A percentile compares a stretch with the other conserved stretches of the same genome.
Conservation (phyloP, 768 basidiomycete genomes). For the Phlegmacium glaucopus region DNA sequence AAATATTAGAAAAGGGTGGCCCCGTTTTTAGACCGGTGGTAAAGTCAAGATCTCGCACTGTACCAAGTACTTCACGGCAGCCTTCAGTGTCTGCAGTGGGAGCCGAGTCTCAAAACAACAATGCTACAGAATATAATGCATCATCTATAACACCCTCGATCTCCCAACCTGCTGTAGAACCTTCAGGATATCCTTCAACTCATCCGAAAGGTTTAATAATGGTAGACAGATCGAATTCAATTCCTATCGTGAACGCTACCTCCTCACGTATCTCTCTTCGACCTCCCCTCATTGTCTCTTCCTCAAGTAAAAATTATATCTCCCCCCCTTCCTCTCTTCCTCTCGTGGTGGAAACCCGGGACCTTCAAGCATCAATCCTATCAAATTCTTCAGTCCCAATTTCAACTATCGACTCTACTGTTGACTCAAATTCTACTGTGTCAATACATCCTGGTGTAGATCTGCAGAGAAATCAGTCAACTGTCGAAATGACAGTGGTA, state of each 20-base stretch:
- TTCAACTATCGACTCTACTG: too few species aligned
- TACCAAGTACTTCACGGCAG: constrained; percentile 25
- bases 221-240: background rate
- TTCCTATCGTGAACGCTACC: background rate
- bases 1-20: constrained; percentile 60
- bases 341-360: too few species aligned
- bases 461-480: too few species aligned
- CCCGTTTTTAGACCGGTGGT: constrained; percentile 67
- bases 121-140: background rate
- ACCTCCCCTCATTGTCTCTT: background rate
- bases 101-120: background rate
- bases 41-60: constrained; percentile 48
- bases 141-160: background rate
- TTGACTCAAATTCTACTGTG: too few species aligned
- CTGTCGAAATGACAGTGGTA: too few species aligned
- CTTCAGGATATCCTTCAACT: background rate
- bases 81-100: constrained; percentile 17
- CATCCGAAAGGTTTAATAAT: background rate
- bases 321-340: too few species aligned
- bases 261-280: background rate
- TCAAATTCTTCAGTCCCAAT: too few species aligned
- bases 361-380: too few species aligned
- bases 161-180: background rate
- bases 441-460: too few species aligned
- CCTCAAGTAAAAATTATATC: background rate